Evolutionary conservation across 192 early-diverging fungal species (phyloP), one percentile per base, ranked within the genome.

Genomic region (Coemansia biformis): DNA sequence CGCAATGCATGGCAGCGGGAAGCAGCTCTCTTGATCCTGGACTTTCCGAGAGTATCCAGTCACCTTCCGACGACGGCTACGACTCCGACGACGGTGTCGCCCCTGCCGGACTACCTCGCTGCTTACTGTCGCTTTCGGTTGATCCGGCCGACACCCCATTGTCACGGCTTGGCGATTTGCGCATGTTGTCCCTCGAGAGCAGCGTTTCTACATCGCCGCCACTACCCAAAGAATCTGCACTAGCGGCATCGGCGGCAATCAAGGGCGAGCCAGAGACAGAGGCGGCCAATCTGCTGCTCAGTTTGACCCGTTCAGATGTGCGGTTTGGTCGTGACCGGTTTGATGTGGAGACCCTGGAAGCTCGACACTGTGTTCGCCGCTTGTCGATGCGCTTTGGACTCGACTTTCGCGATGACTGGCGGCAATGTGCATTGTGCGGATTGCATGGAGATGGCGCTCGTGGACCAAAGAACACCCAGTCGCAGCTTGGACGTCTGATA

Each of bases 271-370:
- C 51, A 1, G 57, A 67, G 21, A 30, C 55, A 1, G 70, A 74
- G 52, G 55, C 48, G 1, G 70, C 70, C 15, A 63, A 63, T 24
- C 38, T 74, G 49, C 44, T 74, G 34, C 46, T 74, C 19, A 66
- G 70, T 32, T 43, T 74, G 46, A 74, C 70, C 14, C 70, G 48
- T 3, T 57, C 59, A 10, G 70, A 74, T 22, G 47, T 74, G 24
- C 63, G 70, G 1, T 74, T 74, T 34, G 70, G 52, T 10, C 51
- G 36, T 24, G 52, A 56, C 19, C 51, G 70, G 8, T 63, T 66
- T 16, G 50, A 42, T 15, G 13, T 54, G 3, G 57, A 54, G 5
- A 47, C 49, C 10, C 34, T 72, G 40, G 57, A 72, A 32, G n/a
- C 52, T 8, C 56, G 53, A 0, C 59, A 49, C 46, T 71, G 67